Evolutionary conservation across 2,329 filamentous ascomycete species (phyloP), one percentile per base, ranked within the genome.

Genomic region (Emergomyces orientalis): DNA sequence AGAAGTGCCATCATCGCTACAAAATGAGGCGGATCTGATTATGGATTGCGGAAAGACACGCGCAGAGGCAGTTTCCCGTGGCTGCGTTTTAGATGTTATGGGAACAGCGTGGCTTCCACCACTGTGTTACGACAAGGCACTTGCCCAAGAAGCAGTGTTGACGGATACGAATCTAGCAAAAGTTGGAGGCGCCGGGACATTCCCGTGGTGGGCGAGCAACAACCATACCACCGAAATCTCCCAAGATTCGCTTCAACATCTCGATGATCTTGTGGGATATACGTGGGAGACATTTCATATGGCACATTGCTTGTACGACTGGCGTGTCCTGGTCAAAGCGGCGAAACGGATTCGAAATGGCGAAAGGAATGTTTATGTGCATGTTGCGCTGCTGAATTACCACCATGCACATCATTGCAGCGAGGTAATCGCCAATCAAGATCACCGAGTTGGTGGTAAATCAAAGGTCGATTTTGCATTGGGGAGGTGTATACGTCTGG

Each of bases 261-360:
- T 61, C 17, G 60, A 64, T 43, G 52, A 41, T 30, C 63, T 65
- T 49, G 47, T 61, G 17, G 64, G 47, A 30, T 41, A 64, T 60
- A 65, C 64, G 1, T 65, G 62, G 64, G 64, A 65, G 58, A 59
- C 41, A 3, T 65, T 59, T 30, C 64, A 65, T 43, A 47, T 59
- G 22, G 60, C 60, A 52, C 62, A 63, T 39, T 64, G 64, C 34
- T 19, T 64, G 41, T 65, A 64, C 39, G 62, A 64, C 39, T 65
- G 64, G 64, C 64, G 60, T 22, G 54, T 47, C 27, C 52, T 65
- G 34, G 52, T 62, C 43, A 64, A 55, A n/a, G 60, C 64, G 8
- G 60, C 60, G 13, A 62, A 65, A 45, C 62, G 60, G 3, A 56
- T 64, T n/a, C 58, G 32, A 54, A 43, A 43, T 22, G 64, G 64